Base-by-base conservation (phyloP, 768 basidiomycete species). In the Exsudoporus frostii region DNA sequence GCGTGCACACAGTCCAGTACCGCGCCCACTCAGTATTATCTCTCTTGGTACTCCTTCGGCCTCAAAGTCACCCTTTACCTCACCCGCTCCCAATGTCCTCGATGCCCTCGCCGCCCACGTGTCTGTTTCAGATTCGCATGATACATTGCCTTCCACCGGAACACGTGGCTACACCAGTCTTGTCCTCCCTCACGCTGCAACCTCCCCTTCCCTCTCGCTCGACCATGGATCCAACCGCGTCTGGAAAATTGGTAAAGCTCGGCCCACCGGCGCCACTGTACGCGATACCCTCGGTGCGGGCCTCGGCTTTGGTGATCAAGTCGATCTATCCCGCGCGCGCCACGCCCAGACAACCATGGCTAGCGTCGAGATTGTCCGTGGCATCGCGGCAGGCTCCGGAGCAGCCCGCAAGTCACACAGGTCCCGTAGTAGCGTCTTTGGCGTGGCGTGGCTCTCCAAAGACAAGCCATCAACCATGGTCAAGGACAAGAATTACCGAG, bases 331-430 rank as follows among this genome's bases (percentile, higher is more conserved):
- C 2, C 77, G 79, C 11, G 80, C 84, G 17, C 91, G 92, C 4
- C 73, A 91, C 11, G 92, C 92, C 7, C 88, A 91, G 65, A 86
- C 85, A 7, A 92, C 88, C 5, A 95, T 97, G 92, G 87, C 88
- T 15, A 91, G 84, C 46, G 83, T 96, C 38, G 88, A 91, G 63
- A 81, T 91, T 30, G 82, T 88, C 17, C 76, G 77, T 34, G 88
- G 88, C 52, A 52, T 75, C 62, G 51, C 77, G 62, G 50, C 60
- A 62, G 57, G 55, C 6, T 53, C 68, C 4, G 50, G 50, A 22
- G 13, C 50, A n/a, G 25, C 38, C 44, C 59, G 55, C 25, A 64
- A 53, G 52, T 51, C 58, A 1, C 53, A 50, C 29, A 69, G 44
- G 36, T 55, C 61, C 34, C 59, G 64, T 22, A 54, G 56, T 54